phyloP scores from a whole-genome alignment of 1,284 basidiomycete species.

The Hemileia vastatrix region DNA sequence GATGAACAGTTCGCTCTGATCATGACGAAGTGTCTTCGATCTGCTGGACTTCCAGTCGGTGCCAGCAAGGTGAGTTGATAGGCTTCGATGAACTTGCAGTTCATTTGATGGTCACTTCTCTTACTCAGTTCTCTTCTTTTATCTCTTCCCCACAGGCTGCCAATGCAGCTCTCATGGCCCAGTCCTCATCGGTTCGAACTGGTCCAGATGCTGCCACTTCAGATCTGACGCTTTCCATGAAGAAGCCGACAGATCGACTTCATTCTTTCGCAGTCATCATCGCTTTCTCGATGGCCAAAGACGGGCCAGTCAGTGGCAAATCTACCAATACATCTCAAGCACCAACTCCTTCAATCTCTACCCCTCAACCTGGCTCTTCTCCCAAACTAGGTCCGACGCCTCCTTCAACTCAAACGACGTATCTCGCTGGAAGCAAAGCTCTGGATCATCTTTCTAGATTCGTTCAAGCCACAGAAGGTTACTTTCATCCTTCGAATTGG shows the following conservation, averaged over 20 bases:
- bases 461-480: slow-evolving; percentile 83
- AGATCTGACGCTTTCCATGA: no score
- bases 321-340: no score
- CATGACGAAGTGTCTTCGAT: slow-evolving; percentile 73
- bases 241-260: slow-evolving; percentile 63
- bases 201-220: slow-evolving; percentile 57
- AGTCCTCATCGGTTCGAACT: slow-evolving; percentile 43
- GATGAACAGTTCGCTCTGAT: slow-evolving; percentile 75
- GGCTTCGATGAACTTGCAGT: slow-evolving; percentile 46
- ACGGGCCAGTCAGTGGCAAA: no score
- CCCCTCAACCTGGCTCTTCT: background rate
- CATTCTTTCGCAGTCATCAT: slow-evolving; percentile 72
- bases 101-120: slow-evolving; percentile 53
- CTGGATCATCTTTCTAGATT: slow-evolving; percentile 79
- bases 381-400: background rate
- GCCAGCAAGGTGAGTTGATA: slow-evolving; percentile 53
- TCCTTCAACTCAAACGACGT: background rate
- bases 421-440: slow-evolving; percentile 46
- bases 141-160: slow-evolving; percentile 26
- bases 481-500: slow-evolving; percentile 65
- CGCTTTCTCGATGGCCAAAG: slow-evolving; percentile 81
- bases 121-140: background rate
- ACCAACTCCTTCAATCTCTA: slow-evolving; percentile 6
- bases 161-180: slow-evolving; percentile 39
- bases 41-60: slow-evolving; percentile 54